A percentile compares a stretch with the other conserved stretches of the same genome.
Conservation (phyloP, 768 basidiomycete genomes). For the Kondoa malvinella region DNA sequence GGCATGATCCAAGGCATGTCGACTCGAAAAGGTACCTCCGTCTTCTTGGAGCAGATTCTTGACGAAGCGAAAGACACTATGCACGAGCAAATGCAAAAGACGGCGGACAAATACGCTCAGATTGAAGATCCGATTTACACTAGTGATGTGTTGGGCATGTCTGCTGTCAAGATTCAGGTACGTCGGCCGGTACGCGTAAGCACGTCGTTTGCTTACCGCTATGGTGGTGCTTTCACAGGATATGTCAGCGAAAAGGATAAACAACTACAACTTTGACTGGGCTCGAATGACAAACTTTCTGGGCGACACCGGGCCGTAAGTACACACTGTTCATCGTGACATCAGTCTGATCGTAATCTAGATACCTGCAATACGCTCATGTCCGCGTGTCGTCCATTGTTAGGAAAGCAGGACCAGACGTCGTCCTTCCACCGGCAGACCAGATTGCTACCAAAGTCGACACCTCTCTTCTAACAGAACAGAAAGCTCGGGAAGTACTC, state of each 20-base stretch:
- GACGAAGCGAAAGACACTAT: constrained; percentile 71
- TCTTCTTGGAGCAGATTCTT: constrained; percentile 71
- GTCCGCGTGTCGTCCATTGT: constrained; percentile 77
- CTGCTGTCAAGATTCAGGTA: constrained; percentile 87
- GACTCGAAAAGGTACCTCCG: constrained; percentile 49
- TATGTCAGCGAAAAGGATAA: constrained; percentile 38
- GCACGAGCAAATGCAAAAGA: constrained; percentile 92
- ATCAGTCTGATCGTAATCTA: not conserved
- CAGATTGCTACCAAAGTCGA: constrained; percentile 41
- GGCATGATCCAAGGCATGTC: constrained; percentile 88
- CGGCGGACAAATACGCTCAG: constrained; percentile 75
- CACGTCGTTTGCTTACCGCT: constrained; percentile 51
- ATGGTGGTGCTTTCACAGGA: constrained; percentile 7
- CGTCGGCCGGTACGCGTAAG: constrained; percentile 48
- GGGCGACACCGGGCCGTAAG: constrained; percentile 57
- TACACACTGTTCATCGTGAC: not conserved
- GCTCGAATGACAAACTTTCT: constrained; percentile 87
- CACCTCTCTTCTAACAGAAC: constrained; percentile 48
- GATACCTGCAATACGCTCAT: constrained; percentile 87
- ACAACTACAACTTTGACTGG: constrained; percentile 92
- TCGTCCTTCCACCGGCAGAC: constrained; percentile 53
- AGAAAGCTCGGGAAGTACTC: constrained; percentile 66
- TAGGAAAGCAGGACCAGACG: constrained; percentile 67
- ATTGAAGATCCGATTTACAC: constrained; percentile 72
- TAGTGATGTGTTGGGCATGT: constrained; percentile 70